Base-by-base conservation (phyloP, 163 green algal genomes). In the Dunaliella salina region DNA sequence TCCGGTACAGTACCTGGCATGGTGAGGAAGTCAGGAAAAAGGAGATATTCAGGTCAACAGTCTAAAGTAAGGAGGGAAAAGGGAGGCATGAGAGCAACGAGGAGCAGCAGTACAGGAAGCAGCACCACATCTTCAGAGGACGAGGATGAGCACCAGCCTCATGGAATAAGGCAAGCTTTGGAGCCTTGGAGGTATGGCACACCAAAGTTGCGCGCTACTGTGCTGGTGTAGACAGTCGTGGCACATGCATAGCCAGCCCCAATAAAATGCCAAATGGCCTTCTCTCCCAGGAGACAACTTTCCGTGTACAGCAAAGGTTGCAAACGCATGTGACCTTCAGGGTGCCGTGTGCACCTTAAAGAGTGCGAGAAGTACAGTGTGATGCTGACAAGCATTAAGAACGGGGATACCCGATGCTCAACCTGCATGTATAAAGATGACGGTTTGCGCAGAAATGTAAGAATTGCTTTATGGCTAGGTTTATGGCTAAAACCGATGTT, bases 181-280 rank as follows among this genome's bases (percentile, higher is more conserved):
- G 81, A 85, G 81, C 26, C 81, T 30, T 85, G 81, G 81, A 85
- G 81, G 81, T 85, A 63, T 33, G 81, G 8, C n/a, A 11, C 45
- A 32, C 78, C n/a, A n/a, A n/a, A n/a, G n/a, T n/a, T n/a, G 79
- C n/a, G 18, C 72, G 71, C 20, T 17, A 32, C 20, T 33, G 71
- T 22, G 15, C 15, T 35, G 30, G 15, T 32, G 71, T 22, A 80
- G n/a, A 80, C 17, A n/a, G n/a, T n/a, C n/a, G n/a, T 80, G 15
- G 22, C 71, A 80, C 26, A 12, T 35, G 71, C 22, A n/a, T 33
- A 18, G 71, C n/a, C 26, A 35, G 71, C 11, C 71, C 71, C 15
- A 22, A n/a, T 32, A 32, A 32, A n/a, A n/a, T n/a, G n/a, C n/a
- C n/a, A n/a, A 33, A 20, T 80, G 30, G 71, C 71, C 30, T 32